Conservation (phyloP, 2,329 filamentous ascomycete genomes). For the Pseudogymnoascus sp. region DNA sequence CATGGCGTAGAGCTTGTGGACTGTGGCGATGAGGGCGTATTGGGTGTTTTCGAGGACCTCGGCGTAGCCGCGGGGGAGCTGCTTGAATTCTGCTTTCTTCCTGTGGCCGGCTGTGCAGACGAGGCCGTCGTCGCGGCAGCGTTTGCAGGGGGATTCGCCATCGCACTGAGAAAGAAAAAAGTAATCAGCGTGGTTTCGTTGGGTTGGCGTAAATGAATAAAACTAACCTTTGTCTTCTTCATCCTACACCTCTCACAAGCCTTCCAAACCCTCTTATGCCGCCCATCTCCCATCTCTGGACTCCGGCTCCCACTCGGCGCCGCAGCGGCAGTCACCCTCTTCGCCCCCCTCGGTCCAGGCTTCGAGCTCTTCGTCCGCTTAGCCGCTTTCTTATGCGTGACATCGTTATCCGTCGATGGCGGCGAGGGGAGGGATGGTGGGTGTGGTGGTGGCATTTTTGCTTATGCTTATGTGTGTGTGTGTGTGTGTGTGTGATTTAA, state of each 20-base stretch:
- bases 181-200: constrained; percentile 16
- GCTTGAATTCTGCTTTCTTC: constrained; percentile 64
- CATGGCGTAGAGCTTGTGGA: constrained; percentile 60
- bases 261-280: constrained; percentile 61
- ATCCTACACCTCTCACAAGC: constrained; percentile 60
- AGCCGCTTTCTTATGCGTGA: neutral
- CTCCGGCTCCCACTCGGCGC: neutral
- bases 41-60: constrained; percentile 60
- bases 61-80: constrained; percentile 55
- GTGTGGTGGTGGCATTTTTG: neutral
- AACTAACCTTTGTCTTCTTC: constrained; percentile 60
- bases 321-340: neutral
- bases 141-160: constrained; percentile 58
- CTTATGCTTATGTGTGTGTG: neutral
- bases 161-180: constrained; percentile 44
- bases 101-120: constrained; percentile 56
- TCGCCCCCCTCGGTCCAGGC: neutral
- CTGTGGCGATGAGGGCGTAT: constrained; percentile 55
- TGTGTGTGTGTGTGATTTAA: neutral
- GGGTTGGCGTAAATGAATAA: constrained; percentile 15
- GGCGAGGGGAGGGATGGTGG: neutral
- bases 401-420: neutral
- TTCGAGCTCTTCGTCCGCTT: neutral
- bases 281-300: constrained; percentile 34
- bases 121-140: constrained; percentile 58